A percentile compares a stretch with the other conserved stretches of the same genome.
Conservation (phyloP, 495 filamentous ascomycete genomes). For the Tuber magnatum region DNA sequence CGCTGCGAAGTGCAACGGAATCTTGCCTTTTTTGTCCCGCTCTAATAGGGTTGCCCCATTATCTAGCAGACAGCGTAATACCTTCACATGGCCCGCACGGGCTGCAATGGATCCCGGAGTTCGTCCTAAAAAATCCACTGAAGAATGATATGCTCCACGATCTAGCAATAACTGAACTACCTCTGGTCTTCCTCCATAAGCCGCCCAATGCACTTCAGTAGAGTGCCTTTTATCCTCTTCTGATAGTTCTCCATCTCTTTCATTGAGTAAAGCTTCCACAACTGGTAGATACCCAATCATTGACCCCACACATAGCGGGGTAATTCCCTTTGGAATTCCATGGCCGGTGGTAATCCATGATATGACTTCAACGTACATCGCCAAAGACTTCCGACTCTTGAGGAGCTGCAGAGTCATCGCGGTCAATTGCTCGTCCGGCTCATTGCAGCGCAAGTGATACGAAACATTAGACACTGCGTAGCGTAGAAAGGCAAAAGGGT, state of each 20-base stretch:
- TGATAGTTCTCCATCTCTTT: background rate
- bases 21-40: conserved; percentile 39
- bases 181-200: conserved; percentile 7
- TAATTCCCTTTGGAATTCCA: background rate
- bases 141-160: conserved; percentile 43
- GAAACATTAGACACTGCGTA: background rate
- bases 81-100: conserved; percentile 37
- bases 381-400: background rate
- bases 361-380: background rate
- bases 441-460: background rate
- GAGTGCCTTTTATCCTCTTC: background rate
- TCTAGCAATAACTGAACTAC: conserved; percentile 34
- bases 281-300: background rate
- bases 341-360: background rate
- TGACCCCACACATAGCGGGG: background rate
- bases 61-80: conserved; percentile 42
- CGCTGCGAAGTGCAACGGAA: conserved; percentile 42
- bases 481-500: background rate
- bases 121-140: conserved; percentile 37
- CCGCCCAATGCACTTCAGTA: conserved; percentile 14
- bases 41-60: conserved; percentile 43
- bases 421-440: background rate
- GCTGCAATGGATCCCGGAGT: conserved; percentile 43
- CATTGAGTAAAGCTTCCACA: background rate
- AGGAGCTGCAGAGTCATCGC: background rate